Evolutionary conservation across 805 yeast species (phyloP).

Genomic region (Candida nonsorbophila): DNA sequence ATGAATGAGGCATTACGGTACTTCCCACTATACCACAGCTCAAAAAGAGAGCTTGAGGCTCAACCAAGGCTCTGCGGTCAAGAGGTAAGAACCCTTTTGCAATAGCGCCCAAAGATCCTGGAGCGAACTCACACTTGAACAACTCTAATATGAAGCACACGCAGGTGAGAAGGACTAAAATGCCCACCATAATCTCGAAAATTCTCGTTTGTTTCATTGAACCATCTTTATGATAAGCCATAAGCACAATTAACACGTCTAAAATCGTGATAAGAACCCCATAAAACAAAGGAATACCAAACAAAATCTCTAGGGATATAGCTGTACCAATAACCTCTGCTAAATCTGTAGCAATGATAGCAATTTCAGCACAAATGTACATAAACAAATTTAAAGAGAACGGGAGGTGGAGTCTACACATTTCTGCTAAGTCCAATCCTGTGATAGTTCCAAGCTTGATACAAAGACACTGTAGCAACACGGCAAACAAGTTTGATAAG

Average conservation of each 20-base stretch:
- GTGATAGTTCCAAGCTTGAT: constrained; percentile 91
- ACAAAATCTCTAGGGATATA: constrained; percentile 78
- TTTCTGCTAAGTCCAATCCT: constrained; percentile 85
- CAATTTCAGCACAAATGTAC: constrained; percentile 78
- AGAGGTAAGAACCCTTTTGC: constrained; percentile 45
- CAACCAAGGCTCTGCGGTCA: constrained; percentile 21
- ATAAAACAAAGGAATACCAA: constrained; percentile 69
- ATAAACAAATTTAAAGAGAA: constrained; percentile 52
- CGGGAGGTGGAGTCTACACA: constrained; percentile 74
- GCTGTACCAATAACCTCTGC: constrained; percentile 99
- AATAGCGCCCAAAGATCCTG: constrained; percentile 49
- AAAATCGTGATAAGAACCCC: constrained; percentile 84
- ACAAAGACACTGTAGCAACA: constrained; percentile 77
- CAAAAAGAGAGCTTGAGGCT: constrained; percentile 35
- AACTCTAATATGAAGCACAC: constrained; percentile 76
- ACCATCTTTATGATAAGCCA: constrained; percentile 85
- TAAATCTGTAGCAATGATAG: constrained; percentile 91
- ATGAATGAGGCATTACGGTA: constrained; percentile 44
- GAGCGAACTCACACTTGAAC: constrained; percentile 45
- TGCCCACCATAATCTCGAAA: constrained; percentile 77
- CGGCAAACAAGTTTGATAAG: constrained; percentile 80
- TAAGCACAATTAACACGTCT: constrained; percentile 78
- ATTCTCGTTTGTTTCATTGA: constrained; percentile 71
- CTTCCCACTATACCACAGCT: constrained; percentile 44
- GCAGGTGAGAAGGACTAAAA: constrained; percentile 76